Evolutionary conservation across 768 basidiomycete species (phyloP).

Genomic region (Phanerochaete sordida): DNA sequence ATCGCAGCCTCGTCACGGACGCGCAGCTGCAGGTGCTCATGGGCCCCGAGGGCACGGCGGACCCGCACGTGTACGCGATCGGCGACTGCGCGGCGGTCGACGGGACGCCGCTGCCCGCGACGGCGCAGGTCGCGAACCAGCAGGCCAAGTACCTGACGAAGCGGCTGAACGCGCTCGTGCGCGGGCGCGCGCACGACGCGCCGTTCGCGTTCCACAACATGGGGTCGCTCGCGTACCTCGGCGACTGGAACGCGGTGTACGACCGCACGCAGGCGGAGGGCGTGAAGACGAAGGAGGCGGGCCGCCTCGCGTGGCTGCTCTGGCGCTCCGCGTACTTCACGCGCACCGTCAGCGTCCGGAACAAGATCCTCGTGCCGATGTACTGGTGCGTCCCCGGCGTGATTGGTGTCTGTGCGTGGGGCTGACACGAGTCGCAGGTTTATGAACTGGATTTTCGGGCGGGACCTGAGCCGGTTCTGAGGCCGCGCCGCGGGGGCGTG

Average conservation of each 20-base stretch:
- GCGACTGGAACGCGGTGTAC: conserved; percentile 80
- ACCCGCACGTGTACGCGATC: conserved; percentile 75
- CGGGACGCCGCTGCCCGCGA: conserved; percentile 65
- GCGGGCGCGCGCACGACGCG: conserved; percentile 37
- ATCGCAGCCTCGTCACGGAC: conserved; percentile 44
- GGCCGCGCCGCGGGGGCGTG: neutral
- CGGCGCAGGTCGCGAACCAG: conserved; percentile 84
- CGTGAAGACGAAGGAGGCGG: conserved; percentile 49
- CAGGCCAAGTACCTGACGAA: conserved; percentile 67
- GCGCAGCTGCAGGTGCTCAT: conserved; percentile 59
- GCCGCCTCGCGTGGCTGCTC: conserved; percentile 71
- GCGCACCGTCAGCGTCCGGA: conserved; percentile 67
- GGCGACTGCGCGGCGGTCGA: conserved; percentile 72
- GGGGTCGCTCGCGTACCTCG: conserved; percentile 79
- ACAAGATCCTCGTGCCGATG: conserved; percentile 67
- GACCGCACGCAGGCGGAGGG: conserved; percentile 52
- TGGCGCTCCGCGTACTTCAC: conserved; percentile 84
- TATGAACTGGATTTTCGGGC: conserved; percentile 76
- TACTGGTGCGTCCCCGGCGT: conserved; percentile 48
- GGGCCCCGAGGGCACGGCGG: conserved; percentile 41
- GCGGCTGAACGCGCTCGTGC: conserved; percentile 61
- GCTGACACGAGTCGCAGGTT: conserved; percentile 41
- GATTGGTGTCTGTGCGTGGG: conserved; percentile 2
- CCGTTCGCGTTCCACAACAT: conserved; percentile 71
- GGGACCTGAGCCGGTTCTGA: conserved; percentile 67